Evolutionary conservation across 2,329 filamentous ascomycete genomes (phyloP).

Genomic region (Claviceps spartinae): DNA sequence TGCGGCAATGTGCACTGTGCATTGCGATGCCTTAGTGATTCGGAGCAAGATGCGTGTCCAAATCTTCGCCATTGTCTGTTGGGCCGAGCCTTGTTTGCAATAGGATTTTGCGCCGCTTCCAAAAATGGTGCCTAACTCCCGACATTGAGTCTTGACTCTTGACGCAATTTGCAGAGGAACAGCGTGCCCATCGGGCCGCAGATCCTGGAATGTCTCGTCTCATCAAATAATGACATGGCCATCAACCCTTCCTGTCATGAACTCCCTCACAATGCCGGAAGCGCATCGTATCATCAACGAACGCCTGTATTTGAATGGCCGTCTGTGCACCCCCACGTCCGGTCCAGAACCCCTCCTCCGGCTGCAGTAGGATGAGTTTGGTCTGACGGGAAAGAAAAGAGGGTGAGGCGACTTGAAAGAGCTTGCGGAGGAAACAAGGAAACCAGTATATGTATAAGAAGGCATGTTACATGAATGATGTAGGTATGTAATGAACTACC

Average conservation of each 20-base stretch:
- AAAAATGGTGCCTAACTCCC: neutral
- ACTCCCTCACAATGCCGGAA: neutral
- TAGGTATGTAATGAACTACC: too few relatives aligned
- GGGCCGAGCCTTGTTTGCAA: neutral
- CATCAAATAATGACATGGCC: neutral
- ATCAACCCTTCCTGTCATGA: too few relatives aligned
- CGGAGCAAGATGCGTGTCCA: neutral
- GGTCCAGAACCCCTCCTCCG: too few relatives aligned
- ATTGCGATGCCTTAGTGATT: neutral
- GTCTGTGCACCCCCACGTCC: too few relatives aligned
- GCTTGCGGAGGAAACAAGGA: too few relatives aligned
- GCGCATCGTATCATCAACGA: neutral
- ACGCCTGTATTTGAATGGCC: neutral
- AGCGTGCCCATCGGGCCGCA: neutral
- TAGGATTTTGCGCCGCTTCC: neutral
- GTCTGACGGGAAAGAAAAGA: too few relatives aligned
- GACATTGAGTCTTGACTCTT: too few relatives aligned
- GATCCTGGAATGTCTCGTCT: neutral
- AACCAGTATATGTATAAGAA: too few relatives aligned
- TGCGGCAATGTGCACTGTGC: too few relatives aligned
- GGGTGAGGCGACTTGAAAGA: too few relatives aligned
- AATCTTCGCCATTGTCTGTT: neutral
- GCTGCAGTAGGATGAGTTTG: too few relatives aligned
- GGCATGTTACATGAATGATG: too few relatives aligned
- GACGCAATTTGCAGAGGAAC: neutral